Evolutionary conservation across 106 monocot species (phyloP).

Genomic region (Allium fistulosum): DNA sequence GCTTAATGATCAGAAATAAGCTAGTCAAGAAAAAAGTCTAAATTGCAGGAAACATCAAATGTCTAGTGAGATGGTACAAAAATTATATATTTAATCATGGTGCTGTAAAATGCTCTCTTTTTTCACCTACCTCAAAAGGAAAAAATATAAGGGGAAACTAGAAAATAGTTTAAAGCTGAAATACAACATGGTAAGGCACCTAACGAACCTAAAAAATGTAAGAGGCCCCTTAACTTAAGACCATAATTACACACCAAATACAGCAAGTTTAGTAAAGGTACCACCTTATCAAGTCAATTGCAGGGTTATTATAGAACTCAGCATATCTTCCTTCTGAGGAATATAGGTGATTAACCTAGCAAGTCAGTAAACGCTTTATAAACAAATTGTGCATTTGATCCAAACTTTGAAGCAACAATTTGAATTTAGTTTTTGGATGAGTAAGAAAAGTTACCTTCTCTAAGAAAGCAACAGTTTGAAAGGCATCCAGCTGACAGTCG

Average conservation of each 20-base stretch:
- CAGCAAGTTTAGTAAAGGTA: not conserved
- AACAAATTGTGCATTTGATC: not conserved
- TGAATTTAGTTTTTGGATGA: not conserved
- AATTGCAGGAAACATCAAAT: not conserved
- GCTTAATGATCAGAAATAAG: too few species aligned
- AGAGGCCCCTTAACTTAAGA: too few species aligned
- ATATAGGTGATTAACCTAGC: slow-evolving; percentile 54
- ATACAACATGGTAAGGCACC: too few species aligned
- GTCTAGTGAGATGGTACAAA: too few species aligned
- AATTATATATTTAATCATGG: too few species aligned
- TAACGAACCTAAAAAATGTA: too few species aligned
- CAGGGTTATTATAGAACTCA: slow-evolving; percentile 77
- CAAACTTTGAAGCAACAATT: not conserved
- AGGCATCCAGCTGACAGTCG: slow-evolving; percentile 88
- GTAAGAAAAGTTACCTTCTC: slow-evolving; percentile 39
- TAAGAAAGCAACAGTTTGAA: slow-evolving; percentile 49
- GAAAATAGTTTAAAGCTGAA: not conserved
- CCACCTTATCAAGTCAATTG: slow-evolving; percentile 50
- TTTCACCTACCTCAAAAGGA: too few species aligned
- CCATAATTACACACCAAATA: not conserved
- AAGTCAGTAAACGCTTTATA: slow-evolving; percentile 7
- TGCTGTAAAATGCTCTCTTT: too few species aligned
- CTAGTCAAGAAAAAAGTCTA: not conserved
- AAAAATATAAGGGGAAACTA: not conserved
- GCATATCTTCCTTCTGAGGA: slow-evolving; percentile 60